Evolutionary conservation across 2,329 filamentous ascomycete genomes (phyloP), one percentile per base, ranked within the genome.

Genomic region (Akanthomyces lecanii): DNA sequence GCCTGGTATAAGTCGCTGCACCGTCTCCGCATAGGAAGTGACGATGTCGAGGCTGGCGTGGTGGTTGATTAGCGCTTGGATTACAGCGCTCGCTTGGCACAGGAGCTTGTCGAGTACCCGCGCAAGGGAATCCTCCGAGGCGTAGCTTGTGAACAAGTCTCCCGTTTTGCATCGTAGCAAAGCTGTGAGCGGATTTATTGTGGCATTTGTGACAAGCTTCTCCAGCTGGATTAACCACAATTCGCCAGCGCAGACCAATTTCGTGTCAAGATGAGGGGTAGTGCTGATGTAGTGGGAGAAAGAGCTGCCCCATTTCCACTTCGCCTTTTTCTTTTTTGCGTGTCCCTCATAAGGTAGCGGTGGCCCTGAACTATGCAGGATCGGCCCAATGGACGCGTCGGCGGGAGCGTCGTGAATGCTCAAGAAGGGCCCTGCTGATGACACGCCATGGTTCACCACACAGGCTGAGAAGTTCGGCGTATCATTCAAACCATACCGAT

Each of bases 11-110:
- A 25, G 36, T 12, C 36, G 36, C 12, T 23, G 38, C 23, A 21
- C 53, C 25, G 40, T 45, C 25, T 44, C 53, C 3, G 53, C 53
- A 18, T 56, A 56, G 8, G 53, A 45, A 10, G 38, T 40, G 18
- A 55, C 25, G 7, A 30, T 23, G 23, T 55, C 38, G 23, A 33
- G 2, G n/a, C 25, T 56, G 25, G 38, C 18, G 8, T 33, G 23
- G 8, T 56, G 53, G 53, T 33, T 44, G 25, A 56, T 44, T 2
- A 56, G 40, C 38, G 53, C 38, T 23, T 56, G 53, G 10, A 45
- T 45, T 18, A 56, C 53, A 10, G 23, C 53, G 38, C 53, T 56
- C 21, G 53, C 53, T 8, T 45, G 53, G 40, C 40, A 56, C 53
- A 55, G 38, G 12, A 55, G 53, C 11, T 33, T 44, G 25, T 56